Base-by-base conservation (phyloP, 495 filamentous ascomycete species). In the Xylaria telfairii region DNA sequence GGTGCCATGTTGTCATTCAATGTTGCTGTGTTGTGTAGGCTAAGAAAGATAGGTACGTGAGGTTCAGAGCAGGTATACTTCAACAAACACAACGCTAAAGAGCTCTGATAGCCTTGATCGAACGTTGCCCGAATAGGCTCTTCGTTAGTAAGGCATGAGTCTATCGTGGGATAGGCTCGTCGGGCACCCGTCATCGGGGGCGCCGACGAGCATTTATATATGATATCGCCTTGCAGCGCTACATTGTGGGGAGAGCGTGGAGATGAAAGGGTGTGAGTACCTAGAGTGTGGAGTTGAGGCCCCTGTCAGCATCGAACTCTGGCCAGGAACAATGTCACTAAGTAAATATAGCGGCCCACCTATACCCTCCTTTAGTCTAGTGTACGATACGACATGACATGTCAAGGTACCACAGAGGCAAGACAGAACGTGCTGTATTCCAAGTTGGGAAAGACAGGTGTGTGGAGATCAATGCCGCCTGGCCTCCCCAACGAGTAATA, bases 1-100 rank as follows among this genome's bases (percentile, higher is more conserved):
- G 84, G 84, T 30, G 84, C 84, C 84, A 86, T 86, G 47, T 53
- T 81, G 75, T 71, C 68, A 70, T 49, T 70, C 30, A 49, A 64
- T 44, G 21, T 71, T 63, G 71, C 28, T 63, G 68, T 47, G 30
- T 65, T 64, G 47, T 39, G 57, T 17, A 53, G 57, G 24, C 42
- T n/a, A 2, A 15, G 30, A 39, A 13, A 69, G 13, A 61, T n/a
- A 37, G 26, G 34, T 54, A 59, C 4, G n/a, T n/a, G n/a, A n/a
- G 1, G 15, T n/a, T 26, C 54, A 44, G 57, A 46, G 21, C 19
- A 63, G 10, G 53, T 57, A 37, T 47, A 65, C 41, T 21, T 41
- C 12, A 54, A 30, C 21, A 46, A 28, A 41, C 15, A 51, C 32
- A n/a, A 67, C 46, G 32, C 62, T 42, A 17, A 34, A 41, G 46